Percentiles rank a stretch among this genome's conserved stretches.
Conservation (phyloP, 2,329 filamentous ascomycete species). For the Exophiala sp. region DNA sequence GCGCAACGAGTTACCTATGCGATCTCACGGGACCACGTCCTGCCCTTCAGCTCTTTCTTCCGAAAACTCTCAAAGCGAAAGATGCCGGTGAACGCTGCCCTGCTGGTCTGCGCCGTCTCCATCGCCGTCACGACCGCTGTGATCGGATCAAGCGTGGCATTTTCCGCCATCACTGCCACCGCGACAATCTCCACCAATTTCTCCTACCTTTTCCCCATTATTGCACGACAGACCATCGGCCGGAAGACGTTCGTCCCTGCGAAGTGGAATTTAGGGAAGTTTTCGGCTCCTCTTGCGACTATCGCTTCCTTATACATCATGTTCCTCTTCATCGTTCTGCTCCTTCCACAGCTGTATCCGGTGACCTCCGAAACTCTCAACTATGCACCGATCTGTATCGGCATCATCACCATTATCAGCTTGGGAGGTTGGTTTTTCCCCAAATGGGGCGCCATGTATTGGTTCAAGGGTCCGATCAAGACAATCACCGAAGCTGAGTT, state of each 20-base stretch:
- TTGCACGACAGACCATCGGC: conserved; percentile 39
- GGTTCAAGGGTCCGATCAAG: conserved; percentile 39
- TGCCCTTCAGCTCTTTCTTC: conserved; percentile 38
- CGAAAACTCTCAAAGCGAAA: conserved; percentile 32
- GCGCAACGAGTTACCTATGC: conserved; percentile 42
- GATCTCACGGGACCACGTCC: conserved; percentile 39
- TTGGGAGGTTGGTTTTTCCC: conserved; percentile 38
- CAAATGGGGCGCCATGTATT: conserved; percentile 35
- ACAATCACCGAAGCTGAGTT: conserved; percentile 34
- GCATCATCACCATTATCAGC: conserved; percentile 36
- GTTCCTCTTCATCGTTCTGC: conserved; percentile 37
- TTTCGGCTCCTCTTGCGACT: conserved; percentile 29
- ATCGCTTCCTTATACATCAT: conserved; percentile 35
- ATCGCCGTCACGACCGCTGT: conserved; percentile 37
- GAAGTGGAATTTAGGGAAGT: conserved; percentile 35
- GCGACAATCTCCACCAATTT: conserved; percentile 40
- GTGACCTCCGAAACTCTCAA: conserved; percentile 38
- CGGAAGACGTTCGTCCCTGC: conserved; percentile 35
- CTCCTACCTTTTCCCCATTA: conserved; percentile 39
- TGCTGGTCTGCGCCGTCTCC: conserved; percentile 33
- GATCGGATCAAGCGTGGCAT: conserved; percentile 38
- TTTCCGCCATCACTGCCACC: conserved; percentile 38
- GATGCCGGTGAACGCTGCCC: conserved; percentile 38
- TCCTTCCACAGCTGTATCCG: conserved; percentile 40
- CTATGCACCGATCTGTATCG: conserved; percentile 41